Conservation (phyloP, 441 rosid genomes). For the Croton laevigatus region DNA sequence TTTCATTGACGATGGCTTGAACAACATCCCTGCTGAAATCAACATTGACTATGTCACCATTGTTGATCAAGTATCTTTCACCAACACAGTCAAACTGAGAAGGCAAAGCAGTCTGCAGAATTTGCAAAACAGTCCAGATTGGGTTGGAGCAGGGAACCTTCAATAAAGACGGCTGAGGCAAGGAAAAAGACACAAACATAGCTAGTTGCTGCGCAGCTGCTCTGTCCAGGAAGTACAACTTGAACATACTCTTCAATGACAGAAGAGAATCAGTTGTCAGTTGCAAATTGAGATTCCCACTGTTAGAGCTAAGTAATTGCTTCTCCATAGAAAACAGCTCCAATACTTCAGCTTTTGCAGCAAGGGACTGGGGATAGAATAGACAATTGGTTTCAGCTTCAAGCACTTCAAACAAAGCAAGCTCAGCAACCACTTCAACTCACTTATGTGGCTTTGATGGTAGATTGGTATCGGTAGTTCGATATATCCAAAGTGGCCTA, state of each 20-base stretch:
- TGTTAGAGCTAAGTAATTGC: conserved; percentile 89
- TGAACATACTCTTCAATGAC: conserved; percentile 63
- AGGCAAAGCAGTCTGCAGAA: conserved; percentile 74
- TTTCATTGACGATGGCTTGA: conserved; percentile 49
- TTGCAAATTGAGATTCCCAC: conserved; percentile 77
- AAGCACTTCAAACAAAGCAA: conserved; percentile 85
- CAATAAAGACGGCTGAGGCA: conserved; percentile 66
- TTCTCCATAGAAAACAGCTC: conserved; percentile 93
- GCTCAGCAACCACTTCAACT: conserved; percentile 71
- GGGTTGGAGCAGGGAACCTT: conserved; percentile 44
- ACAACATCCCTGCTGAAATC: conserved; percentile 45
- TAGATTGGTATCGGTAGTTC: conserved; percentile 80
- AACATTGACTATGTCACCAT: conserved; percentile 50
- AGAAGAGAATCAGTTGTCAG: conserved; percentile 69
- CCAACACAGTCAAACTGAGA: conserved; percentile 51
- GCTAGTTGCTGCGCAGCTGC: conserved; percentile 68
- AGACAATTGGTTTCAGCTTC: conserved; percentile 70
- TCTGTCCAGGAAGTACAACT: conserved; percentile 44
- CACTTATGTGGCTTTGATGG: conserved; percentile 85
- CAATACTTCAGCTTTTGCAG: conserved; percentile 89
- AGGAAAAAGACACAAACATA: conserved; percentile 56
- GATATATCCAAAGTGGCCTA: conserved; percentile 96
- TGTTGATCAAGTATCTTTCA: conserved; percentile 47
- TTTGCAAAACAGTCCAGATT: conserved; percentile 70
- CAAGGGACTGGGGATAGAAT: conserved; percentile 86